phyloP scores from a whole-genome alignment of 371 early-diverging fungal genomes.

The Massospora cicadina region DNA sequence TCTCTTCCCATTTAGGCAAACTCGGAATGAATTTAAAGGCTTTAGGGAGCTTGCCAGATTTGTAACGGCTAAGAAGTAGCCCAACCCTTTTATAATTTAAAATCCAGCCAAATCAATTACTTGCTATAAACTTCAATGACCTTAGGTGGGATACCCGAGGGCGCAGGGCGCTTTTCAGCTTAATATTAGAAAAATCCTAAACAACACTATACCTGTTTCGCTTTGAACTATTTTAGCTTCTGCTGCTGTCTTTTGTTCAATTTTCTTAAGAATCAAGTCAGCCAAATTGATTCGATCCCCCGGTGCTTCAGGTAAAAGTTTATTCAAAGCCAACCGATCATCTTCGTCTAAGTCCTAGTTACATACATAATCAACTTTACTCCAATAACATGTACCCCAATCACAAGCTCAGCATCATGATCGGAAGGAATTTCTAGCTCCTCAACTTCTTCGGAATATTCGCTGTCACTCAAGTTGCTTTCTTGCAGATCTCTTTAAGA shows the following conservation, averaged over 20 bases:
- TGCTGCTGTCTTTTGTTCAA: constrained; percentile 32
- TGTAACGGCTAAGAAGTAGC: constrained; percentile 73
- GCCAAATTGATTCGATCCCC: constrained; percentile 58
- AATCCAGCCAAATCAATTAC: constrained; percentile 19
- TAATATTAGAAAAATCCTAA: not conserved
- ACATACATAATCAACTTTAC: not conserved
- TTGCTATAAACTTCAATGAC: constrained; percentile 89
- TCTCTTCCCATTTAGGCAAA: constrained; percentile 90
- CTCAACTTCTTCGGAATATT: constrained; percentile 24
- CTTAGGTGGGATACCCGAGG: constrained; percentile 59
- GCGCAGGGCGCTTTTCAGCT: constrained; percentile 19
- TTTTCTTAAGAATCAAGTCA: constrained; percentile 88
- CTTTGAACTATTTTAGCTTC: not conserved
- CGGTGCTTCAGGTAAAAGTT: constrained; percentile 74
- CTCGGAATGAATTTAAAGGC: constrained; percentile 97
- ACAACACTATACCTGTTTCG: not conserved
- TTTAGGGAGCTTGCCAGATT: constrained; percentile 90
- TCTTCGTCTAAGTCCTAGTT: constrained; percentile 45
- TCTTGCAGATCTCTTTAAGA: constrained; percentile 17
- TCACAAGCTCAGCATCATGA: constrained; percentile 23
- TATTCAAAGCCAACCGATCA: constrained; percentile 59
- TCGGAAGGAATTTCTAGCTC: constrained; percentile 32
- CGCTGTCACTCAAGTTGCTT: constrained; percentile 14
- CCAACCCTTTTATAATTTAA: constrained; percentile 43
- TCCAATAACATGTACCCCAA: constrained; percentile 17